These are phyloP conservation scores for Solanum peruvianum DNA, from an alignment of 257 asterid species.

Conservation along the genomic window DNA sequence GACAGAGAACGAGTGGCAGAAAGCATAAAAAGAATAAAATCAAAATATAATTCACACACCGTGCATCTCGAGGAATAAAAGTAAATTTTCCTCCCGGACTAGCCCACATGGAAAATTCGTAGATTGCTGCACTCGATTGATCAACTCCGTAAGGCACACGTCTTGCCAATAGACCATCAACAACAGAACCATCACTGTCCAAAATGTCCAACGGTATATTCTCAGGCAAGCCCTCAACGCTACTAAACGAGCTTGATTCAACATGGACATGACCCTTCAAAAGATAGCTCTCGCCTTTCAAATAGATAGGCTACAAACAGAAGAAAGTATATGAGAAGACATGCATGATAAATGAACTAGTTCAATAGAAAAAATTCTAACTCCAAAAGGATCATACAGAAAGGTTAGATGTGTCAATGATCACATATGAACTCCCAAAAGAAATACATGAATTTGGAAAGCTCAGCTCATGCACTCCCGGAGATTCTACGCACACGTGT, in stretches of 20 bases:
- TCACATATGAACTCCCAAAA: conserved; percentile 61
- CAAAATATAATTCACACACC: conserved; percentile 34
- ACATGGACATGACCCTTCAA: conserved; percentile 62
- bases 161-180: conserved; percentile 42
- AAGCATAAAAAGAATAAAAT: conserved; percentile 1
- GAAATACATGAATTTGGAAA: conserved; percentile 69
- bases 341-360: background rate
- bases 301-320: conserved; percentile 64
- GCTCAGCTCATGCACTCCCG: conserved; percentile 91
- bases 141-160: conserved; percentile 30
- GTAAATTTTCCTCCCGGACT: conserved; percentile 47
- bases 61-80: conserved; percentile 64
- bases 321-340: conserved; percentile 9
- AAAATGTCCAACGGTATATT: conserved; percentile 49
- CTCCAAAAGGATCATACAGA: conserved; percentile 33
- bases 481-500: conserved; percentile 60
- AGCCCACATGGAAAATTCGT: conserved; percentile 79
- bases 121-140: conserved; percentile 32
- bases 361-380: background rate
- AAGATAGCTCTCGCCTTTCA: conserved; percentile 82
- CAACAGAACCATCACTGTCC: conserved; percentile 35
- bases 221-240: conserved; percentile 35
- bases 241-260: conserved; percentile 21
- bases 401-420: conserved; percentile 56
- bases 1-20: background rate